phyloP scores from a whole-genome alignment of 2,329 filamentous ascomycete genomes.

The Monilinia aucupariae region DNA sequence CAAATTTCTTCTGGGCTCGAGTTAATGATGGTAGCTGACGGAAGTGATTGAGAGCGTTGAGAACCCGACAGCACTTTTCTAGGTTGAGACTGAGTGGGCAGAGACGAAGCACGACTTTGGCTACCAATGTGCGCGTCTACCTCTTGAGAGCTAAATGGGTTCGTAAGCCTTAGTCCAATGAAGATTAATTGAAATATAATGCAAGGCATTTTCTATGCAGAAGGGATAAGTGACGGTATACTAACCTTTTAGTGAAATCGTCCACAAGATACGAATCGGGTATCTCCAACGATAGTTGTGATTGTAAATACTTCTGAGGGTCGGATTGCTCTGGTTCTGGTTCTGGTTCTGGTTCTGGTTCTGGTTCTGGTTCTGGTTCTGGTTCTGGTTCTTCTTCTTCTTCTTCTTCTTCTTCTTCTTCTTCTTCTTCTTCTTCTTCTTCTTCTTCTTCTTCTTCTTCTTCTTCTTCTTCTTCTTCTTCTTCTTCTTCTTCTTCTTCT shows the following conservation, averaged over 20 bases:
- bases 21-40: not conserved
- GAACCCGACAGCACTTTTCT: not conserved
- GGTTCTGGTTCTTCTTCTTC: too few species aligned
- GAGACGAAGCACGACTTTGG: conserved; percentile 7
- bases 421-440: too few species aligned
- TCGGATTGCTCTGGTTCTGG: not conserved
- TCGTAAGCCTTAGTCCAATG: conserved; percentile 3
- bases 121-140: not conserved
- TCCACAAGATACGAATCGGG: conserved; percentile 11
- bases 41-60: conserved; percentile 12
- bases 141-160: not conserved
- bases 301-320: not conserved
- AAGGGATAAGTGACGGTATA: not conserved
- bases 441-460: too few species aligned
- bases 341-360: too few species aligned
- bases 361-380: too few species aligned
- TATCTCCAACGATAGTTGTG: conserved; percentile 3
- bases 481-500: not conserved
- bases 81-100: not conserved
- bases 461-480: too few species aligned
- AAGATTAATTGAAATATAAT: not conserved
- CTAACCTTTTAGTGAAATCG: conserved; percentile 7
- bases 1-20: conserved; percentile 19
- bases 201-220: not conserved
- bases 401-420: too few species aligned